Base-by-base conservation (phyloP, 2,329 filamentous ascomycete species). In the Aureobasidium melanogenum region DNA sequence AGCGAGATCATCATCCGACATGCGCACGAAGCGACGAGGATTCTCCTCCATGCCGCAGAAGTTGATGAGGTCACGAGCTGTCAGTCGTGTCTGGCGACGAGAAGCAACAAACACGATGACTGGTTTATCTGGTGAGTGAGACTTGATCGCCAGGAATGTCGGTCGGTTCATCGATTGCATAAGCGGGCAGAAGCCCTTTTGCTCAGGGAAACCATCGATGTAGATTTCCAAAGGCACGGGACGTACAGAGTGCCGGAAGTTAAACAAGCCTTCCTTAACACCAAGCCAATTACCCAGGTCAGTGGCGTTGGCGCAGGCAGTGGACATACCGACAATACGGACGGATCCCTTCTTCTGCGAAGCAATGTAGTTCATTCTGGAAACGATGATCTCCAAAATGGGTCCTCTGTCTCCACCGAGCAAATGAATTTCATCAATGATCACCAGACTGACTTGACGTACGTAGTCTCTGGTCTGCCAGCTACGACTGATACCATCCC, bases 91-190 rank as follows among this genome's bases (percentile, higher is more conserved):
- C 77, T 99, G 94, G 69, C 94, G 83, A 69, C 95, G 87, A 19
- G 94, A 99, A 3, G 94, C 91, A 7, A 99, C 94, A 69, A 99
- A 99, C 0, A 99, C 94, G 72, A 99, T 99, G 9, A 97, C 94
- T 0, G 94, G 94, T 74, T 99, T 97, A 58, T 91, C 87, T 0
- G 95, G 94, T 44, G 92, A 97, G 74, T 99, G 95, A 12, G 87
- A 91, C 74, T 99, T 97, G 74, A 99, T 94, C 0, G 94, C 94
- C 34, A 97, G 78, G 75, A 97, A 99, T 0, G 94, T 97, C 1
- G 94, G 94, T 7, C 94, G 84, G 70, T 99, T 99, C 94, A 99
- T 99, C 0, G 91, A 96, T 75, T 97, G 93, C 94, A 99, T 99
- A 66, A 99, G 76, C 0, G 94, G 91, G 69, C 93, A 97, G 77